phyloP scores from a whole-genome alignment of 495 filamentous ascomycete genomes.

The Trichoderma gamsii region DNA sequence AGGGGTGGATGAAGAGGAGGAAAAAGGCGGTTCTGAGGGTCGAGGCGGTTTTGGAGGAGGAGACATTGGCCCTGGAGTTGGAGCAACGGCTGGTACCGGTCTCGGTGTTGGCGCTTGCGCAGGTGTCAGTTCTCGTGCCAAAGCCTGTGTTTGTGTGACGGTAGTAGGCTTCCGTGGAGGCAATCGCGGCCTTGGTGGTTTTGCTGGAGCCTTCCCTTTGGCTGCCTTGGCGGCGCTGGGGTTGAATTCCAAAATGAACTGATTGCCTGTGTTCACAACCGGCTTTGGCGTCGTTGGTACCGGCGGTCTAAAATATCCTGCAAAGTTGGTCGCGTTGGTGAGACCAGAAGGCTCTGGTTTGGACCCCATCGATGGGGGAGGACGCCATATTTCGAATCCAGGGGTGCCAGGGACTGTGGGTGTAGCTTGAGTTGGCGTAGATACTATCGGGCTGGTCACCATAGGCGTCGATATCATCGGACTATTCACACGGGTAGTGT shows the following conservation, averaged over 20 bases:
- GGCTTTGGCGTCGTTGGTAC: constrained; percentile 15
- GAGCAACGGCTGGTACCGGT: background rate
- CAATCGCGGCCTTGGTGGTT: constrained; percentile 13
- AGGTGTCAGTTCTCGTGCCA: background rate
- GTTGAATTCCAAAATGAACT: constrained; percentile 16
- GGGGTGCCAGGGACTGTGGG: constrained; percentile 11
- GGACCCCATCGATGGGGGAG: background rate
- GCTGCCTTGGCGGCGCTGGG: constrained; percentile 6
- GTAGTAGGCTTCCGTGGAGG: constrained; percentile 5
- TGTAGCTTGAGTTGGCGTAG: background rate
- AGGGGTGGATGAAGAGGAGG: background rate
- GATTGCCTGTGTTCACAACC: background rate
- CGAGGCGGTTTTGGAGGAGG: constrained; percentile 11
- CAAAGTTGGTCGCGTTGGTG: background rate
- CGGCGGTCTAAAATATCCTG: constrained; percentile 16
- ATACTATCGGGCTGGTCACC: background rate
- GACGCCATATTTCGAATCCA: constrained; percentile 14
- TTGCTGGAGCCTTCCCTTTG: constrained; percentile 13
- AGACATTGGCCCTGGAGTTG: constrained; percentile 1
- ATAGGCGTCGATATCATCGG: constrained; percentile 6
- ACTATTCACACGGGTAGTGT: constrained; percentile 1
- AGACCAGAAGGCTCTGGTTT: background rate
- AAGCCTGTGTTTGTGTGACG: background rate
- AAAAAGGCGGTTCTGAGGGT: background rate
- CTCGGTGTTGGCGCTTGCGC: background rate